Evolutionary conservation across 495 filamentous ascomycete genomes (phyloP).

Genomic region (Penicillium desertorum): DNA sequence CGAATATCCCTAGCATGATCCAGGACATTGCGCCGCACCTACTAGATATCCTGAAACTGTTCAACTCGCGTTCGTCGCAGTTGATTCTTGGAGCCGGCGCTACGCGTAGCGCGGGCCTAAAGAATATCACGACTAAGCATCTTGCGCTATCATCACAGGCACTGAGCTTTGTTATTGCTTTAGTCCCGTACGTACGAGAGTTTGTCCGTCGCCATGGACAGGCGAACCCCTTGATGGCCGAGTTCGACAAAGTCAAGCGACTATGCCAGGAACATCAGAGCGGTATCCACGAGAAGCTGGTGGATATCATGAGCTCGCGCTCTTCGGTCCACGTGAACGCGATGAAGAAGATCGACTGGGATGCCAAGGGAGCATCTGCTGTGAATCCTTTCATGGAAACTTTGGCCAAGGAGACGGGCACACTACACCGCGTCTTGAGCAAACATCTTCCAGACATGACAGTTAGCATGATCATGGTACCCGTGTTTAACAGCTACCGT

Average conservation of each 20-base stretch:
- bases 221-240: slow-evolving; percentile 66
- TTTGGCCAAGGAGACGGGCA: slow-evolving; percentile 82
- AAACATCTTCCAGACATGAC: slow-evolving; percentile 80
- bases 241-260: slow-evolving; percentile 91
- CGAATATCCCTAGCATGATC: slow-evolving; percentile 83
- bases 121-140: slow-evolving; percentile 95
- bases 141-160: slow-evolving; percentile 90
- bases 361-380: slow-evolving; percentile 41
- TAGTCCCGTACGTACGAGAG: slow-evolving; percentile 89
- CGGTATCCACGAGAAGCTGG: slow-evolving; percentile 90
- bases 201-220: slow-evolving; percentile 79
- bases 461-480: slow-evolving; percentile 81
- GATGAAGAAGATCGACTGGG: slow-evolving; percentile 78
- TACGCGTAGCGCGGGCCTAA: slow-evolving; percentile 84
- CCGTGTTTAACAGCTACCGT: slow-evolving; percentile 84
- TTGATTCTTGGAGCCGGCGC: slow-evolving; percentile 94
- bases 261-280: slow-evolving; percentile 90
- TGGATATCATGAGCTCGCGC: slow-evolving; percentile 90
- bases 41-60: slow-evolving; percentile 76
- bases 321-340: slow-evolving; percentile 68
- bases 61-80: slow-evolving; percentile 92
- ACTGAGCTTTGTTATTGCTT: slow-evolving; percentile 78
- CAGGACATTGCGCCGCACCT: slow-evolving; percentile 73
- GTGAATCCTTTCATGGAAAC: slow-evolving; percentile 86
- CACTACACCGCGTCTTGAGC: slow-evolving; percentile 80